These are phyloP conservation scores for Pythium oligandrum DNA, from an alignment of 352 stramenopile genomes.

Conservation along the genomic window DNA sequence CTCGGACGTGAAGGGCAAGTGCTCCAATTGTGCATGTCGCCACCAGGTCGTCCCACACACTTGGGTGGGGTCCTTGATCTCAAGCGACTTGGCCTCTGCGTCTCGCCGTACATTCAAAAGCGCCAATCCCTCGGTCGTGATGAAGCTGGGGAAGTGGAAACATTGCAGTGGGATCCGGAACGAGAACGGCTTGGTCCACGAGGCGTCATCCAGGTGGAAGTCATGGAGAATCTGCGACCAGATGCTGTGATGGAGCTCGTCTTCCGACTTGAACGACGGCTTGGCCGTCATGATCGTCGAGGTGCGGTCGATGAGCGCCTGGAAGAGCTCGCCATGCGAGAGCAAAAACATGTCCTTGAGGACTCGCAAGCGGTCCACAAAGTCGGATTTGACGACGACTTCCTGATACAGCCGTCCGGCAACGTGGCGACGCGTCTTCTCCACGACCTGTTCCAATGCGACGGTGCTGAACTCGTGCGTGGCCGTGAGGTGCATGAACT, in stretches of 20 bases:
- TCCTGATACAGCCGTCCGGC: slow-evolving; percentile 51
- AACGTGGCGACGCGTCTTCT: slow-evolving; percentile 49
- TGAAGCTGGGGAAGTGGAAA: slow-evolving; percentile 43
- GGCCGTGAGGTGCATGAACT: slow-evolving; percentile 31
- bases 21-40: slow-evolving; percentile 13
- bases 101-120: slow-evolving; percentile 1
- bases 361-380: slow-evolving; percentile 45
- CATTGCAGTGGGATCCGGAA: slow-evolving; percentile 41
- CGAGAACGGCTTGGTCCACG: slow-evolving; percentile 29
- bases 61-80: slow-evolving; percentile 3
- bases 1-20: slow-evolving; percentile 8
- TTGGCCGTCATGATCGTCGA: slow-evolving; percentile 45
- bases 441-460: slow-evolving; percentile 46
- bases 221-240: slow-evolving; percentile 55
- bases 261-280: slow-evolving; percentile 45
- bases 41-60: slow-evolving; percentile 10
- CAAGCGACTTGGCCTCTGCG: background rate
- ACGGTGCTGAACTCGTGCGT: slow-evolving; percentile 40
- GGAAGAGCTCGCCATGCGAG: slow-evolving; percentile 63
- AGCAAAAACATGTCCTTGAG: slow-evolving; percentile 72
- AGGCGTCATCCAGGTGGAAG: slow-evolving; percentile 38
- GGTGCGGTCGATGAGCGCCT: slow-evolving; percentile 65
- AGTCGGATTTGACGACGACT: slow-evolving; percentile 62
- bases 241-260: slow-evolving; percentile 58
- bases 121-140: slow-evolving; percentile 2